Evolutionary conservation across 805 yeast species (phyloP).

Genomic region (Spathaspora hagerdaliae): DNA sequence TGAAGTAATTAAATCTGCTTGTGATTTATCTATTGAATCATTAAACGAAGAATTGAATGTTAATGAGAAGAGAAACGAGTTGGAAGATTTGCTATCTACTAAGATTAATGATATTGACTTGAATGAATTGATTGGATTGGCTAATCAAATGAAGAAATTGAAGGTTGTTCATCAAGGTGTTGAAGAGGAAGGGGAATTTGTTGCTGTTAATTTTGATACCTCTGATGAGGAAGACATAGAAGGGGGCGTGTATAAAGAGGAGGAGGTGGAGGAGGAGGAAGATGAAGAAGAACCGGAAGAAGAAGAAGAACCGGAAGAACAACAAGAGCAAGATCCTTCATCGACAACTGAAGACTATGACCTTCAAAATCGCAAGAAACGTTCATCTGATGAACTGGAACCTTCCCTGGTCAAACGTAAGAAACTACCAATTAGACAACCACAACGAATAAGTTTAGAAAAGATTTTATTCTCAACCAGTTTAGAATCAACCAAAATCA

Average conservation of each 20-base stretch:
- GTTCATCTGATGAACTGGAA: slow-evolving; percentile 32
- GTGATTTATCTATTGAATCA: slow-evolving; percentile 58
- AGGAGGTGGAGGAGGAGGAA: slow-evolving; percentile 16
- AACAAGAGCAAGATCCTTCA: not conserved
- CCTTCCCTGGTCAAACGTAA: slow-evolving; percentile 48
- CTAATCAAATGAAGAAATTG: slow-evolving; percentile 43
- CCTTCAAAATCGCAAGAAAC: slow-evolving; percentile 27
- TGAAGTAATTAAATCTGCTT: slow-evolving; percentile 64
- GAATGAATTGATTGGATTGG: slow-evolving; percentile 42
- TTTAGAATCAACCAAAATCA: slow-evolving; percentile 60
- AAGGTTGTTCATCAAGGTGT: slow-evolving; percentile 35
- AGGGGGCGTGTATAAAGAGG: slow-evolving; percentile 16
- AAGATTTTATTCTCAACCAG: slow-evolving; percentile 3
- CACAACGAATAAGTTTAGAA: slow-evolving; percentile 5
- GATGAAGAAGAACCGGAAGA: slow-evolving; percentile 19
- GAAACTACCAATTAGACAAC: slow-evolving; percentile 1
- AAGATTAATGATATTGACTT: slow-evolving; percentile 40
- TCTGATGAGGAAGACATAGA: slow-evolving; percentile 24
- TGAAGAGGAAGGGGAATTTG: slow-evolving; percentile 17
- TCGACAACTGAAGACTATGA: slow-evolving; percentile 31
- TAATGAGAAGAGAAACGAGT: slow-evolving; percentile 40
- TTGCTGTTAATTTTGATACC: slow-evolving; percentile 22
- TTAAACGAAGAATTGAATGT: slow-evolving; percentile 46
- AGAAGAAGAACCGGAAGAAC: slow-evolving; percentile 19
- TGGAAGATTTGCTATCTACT: slow-evolving; percentile 45